Evolutionary conservation across 139 green algal species (phyloP).

Genomic region (Mesostigma viride): DNA sequence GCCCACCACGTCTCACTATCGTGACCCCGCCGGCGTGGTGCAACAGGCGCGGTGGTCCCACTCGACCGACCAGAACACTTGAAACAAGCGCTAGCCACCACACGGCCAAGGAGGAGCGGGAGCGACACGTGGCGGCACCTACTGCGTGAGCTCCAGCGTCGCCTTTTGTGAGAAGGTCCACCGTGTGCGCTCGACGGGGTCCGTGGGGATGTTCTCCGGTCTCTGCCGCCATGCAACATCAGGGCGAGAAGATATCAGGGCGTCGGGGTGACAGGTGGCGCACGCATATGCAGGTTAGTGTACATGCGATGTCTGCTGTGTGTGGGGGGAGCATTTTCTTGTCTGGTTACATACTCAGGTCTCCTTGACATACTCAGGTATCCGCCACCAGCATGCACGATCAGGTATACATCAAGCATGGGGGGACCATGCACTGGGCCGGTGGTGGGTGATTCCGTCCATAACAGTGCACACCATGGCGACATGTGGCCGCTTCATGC

Average conservation of each 20-base stretch:
- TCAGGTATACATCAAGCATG: too few relatives aligned
- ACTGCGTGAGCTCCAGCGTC: constrained; percentile 31
- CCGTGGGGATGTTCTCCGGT: constrained; percentile 28
- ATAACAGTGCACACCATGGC: too few relatives aligned
- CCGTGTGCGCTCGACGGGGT: constrained; percentile 12
- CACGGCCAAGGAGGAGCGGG: not conserved
- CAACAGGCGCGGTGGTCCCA: not conserved
- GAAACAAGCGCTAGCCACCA: not conserved
- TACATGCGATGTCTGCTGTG: constrained; percentile 1
- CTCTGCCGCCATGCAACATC: not conserved
- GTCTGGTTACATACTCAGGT: too few relatives aligned
- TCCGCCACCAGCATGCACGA: too few relatives aligned
- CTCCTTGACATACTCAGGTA: too few relatives aligned
- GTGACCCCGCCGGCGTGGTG: not conserved
- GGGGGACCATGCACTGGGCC: too few relatives aligned
- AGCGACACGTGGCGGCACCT: not conserved
- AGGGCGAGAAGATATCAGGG: not conserved
- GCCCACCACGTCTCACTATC: not conserved
- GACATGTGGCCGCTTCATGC: too few relatives aligned
- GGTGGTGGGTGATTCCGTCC: too few relatives aligned
- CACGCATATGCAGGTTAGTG: not conserved
- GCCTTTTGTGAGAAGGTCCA: constrained; percentile 27
- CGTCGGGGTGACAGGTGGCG: not conserved
- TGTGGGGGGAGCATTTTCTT: too few relatives aligned
- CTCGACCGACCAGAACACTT: not conserved